phyloP scores from a whole-genome alignment of 345 rosid genomes.

The Syzygium jambos region DNA sequence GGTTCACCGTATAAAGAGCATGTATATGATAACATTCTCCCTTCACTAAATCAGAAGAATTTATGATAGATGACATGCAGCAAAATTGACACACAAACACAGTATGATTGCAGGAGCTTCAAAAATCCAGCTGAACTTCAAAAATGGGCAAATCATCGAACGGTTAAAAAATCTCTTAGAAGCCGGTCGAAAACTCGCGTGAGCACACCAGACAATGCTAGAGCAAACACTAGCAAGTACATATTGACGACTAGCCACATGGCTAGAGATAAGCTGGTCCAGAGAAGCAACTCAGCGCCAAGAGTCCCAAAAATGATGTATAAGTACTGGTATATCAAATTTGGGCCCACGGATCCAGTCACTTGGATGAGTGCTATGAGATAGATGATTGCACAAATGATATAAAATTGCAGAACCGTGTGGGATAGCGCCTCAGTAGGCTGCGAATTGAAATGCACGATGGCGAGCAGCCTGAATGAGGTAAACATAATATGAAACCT shows the following conservation, averaged over 20 bases:
- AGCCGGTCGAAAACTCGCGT: accelerated
- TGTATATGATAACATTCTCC: no score
- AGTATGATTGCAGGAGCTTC: background rate
- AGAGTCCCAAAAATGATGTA: background rate
- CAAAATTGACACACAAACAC: no score
- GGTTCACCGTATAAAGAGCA: no score
- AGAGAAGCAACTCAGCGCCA: accelerated
- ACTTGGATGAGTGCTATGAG: accelerated
- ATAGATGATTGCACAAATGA: background rate
- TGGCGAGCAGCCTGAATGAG: no score
- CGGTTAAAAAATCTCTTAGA: accelerated
- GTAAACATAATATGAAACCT: no score
- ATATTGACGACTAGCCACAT: no score
- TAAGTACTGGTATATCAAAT: background rate
- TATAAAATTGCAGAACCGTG: accelerated
- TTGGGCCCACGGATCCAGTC: accelerated
- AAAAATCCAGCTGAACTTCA: background rate
- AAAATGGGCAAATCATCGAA: background rate
- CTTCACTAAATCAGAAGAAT: no score
- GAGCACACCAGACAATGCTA: background rate
- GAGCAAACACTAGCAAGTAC: background rate
- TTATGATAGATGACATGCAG: no score
- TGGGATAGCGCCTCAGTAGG: no score
- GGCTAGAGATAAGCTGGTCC: background rate
- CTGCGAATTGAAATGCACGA: no score